Conservation (phyloP, 768 basidiomycete species). For the Chiua virens region DNA sequence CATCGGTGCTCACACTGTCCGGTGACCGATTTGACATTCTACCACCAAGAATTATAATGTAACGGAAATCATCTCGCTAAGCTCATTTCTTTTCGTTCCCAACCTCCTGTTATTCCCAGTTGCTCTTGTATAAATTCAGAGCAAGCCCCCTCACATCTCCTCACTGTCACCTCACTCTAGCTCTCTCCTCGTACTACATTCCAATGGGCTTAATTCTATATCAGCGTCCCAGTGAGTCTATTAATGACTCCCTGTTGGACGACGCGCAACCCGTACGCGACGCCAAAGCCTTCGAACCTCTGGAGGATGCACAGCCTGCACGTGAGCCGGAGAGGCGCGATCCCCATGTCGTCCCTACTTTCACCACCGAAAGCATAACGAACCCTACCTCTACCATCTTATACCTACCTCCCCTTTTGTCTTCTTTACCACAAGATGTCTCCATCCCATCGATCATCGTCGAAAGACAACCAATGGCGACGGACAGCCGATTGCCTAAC, state of each 20-base stretch:
- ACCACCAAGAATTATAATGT: neutral
- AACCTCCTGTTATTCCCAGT: neutral
- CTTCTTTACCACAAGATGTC: conserved; percentile 59
- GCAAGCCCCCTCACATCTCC: neutral
- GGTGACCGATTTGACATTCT: neutral
- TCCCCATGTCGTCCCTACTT: conserved; percentile 58
- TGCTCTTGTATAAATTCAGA: conserved; percentile 5
- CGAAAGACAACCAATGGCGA: conserved; percentile 49
- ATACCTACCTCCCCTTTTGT: conserved; percentile 84
- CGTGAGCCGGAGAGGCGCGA: conserved; percentile 30
- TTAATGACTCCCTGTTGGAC: neutral
- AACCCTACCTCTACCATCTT: conserved; percentile 53
- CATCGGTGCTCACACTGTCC: neutral
- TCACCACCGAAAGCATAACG: conserved; percentile 38
- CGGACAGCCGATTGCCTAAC: conserved; percentile 75
- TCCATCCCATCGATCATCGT: conserved; percentile 24
- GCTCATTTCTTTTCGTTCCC: neutral
- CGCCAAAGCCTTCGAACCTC: too few species aligned
- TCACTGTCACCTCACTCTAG: neutral
- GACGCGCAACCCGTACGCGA: neutral
- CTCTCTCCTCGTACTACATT: neutral
- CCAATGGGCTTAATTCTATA: conserved; percentile 21
- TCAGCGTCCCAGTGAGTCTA: neutral
- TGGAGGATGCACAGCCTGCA: neutral
- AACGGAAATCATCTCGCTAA: too few species aligned